Evolutionary conservation across 202 grass and related monocot species (phyloP), one percentile per base, ranked within the genome.

Genomic region (Setaria italica): DNA sequence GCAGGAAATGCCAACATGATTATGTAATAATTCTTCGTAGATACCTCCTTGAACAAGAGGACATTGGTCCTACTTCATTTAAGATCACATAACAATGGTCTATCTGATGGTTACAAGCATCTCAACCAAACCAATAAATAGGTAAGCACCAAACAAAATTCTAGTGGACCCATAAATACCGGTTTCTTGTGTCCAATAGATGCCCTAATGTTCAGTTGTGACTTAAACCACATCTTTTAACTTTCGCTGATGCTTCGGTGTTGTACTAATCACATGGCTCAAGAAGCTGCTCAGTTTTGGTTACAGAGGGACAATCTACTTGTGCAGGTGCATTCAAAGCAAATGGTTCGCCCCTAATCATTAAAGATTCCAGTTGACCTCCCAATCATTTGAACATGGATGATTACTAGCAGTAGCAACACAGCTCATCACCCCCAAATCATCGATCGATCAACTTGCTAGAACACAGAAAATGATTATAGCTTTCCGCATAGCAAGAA

Each of bases 311-410:
- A 39, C 49, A 50, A 33, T 20, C 43, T 50, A 50, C 9, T 7
- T 34, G 41, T 74, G 42, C 43, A 63, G 42, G 43, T 51, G 56
- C 19, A 9, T 41, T 53, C 0, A 30, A 48, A 63, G 20, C 19
- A 51, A 7, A 51, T 63, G 11, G 15, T 8, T 73, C 19, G 9
- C 3, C 20, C 56, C 48, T 35, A 49, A 67, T 55, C 47, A 67
- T 14, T 1, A 55, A 20, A 13, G 1, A 20, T 45, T 20, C 43
- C 32, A 55, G 13, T 65, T 7, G 20, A 75, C 5, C 46, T n/a
- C 17, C 53, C 51, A 45, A 71, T 82, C n/a, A 71, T 71, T 42
- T 58, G 13, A 81, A 70, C 39, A 58, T 45, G 16, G 48, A 10
- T 11, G 7, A 11, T 80, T 67, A 55, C 67, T 41, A 77, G 35